A percentile compares a stretch with the other conserved stretches of the same genome.
Evolutionary conservation across 768 basidiomycete genomes (phyloP).

Genomic region (Amanita inopinata): DNA sequence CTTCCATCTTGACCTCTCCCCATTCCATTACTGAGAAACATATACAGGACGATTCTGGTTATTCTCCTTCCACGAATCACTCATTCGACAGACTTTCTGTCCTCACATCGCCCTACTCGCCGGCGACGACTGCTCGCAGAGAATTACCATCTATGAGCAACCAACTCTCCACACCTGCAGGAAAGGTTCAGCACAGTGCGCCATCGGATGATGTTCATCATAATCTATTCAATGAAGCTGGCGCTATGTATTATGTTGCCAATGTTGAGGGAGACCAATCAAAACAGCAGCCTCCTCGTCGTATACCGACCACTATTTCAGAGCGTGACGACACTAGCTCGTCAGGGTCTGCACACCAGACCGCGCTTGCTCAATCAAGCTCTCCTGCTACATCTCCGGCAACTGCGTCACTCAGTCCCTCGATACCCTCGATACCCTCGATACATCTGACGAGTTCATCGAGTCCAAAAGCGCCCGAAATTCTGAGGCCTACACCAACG

Average conservation of each 20-base stretch:
- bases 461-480: not conserved
- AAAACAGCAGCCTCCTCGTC: constrained; percentile 16
- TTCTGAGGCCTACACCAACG: constrained; percentile 14
- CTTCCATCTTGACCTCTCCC: constrained; percentile 26
- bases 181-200: constrained; percentile 10
- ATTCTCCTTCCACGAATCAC: constrained; percentile 14
- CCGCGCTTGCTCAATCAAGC: not conserved
- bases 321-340: constrained; percentile 32
- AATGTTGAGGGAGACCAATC: constrained; percentile 30
- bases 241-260: constrained; percentile 63
- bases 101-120: constrained; percentile 31
- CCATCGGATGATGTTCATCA: constrained; percentile 20
- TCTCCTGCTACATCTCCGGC: constrained; percentile 1
- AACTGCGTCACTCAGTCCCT: not conserved
- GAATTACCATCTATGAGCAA: constrained; percentile 11
- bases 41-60: not conserved
- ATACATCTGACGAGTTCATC: no score
- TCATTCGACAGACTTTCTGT: constrained; percentile 17
- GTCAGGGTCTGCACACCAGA: constrained; percentile 3
- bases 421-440: no score
- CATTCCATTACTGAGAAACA: constrained; percentile 14
- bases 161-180: constrained; percentile 9
- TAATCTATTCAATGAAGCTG: constrained; percentile 41
- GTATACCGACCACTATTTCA: constrained; percentile 35
- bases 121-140: constrained; percentile 9